These are phyloP conservation scores for Suillus paluster DNA, from an alignment of 768 basidiomycete genomes.

Conservation along the genomic window DNA sequence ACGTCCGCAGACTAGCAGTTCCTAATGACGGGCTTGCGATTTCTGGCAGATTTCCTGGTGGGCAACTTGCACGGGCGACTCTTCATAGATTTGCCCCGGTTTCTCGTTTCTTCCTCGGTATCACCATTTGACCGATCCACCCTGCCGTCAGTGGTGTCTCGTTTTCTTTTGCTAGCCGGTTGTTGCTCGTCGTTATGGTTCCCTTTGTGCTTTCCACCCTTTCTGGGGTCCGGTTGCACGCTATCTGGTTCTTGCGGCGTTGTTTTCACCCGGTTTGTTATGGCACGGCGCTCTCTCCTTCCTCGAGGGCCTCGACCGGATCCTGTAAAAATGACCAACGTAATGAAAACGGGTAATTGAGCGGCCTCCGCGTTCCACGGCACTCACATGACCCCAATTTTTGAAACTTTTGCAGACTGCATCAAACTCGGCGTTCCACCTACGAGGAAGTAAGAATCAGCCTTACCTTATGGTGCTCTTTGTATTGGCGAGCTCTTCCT, in stretches of 20 bases:
- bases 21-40: not conserved
- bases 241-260: constrained; percentile 1
- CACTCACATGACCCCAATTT: constrained; percentile 40
- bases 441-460: not conserved
- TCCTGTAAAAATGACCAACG: constrained; percentile 22
- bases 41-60: constrained; percentile 2
- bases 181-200: constrained; percentile 5
- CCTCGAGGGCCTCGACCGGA: constrained; percentile 30
- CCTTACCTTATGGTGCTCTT: constrained; percentile 39
- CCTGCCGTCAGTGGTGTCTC: not conserved
- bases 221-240: not conserved
- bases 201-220: constrained; percentile 19
- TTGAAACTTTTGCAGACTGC: constrained; percentile 26
- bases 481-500: constrained; percentile 31
- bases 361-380: not conserved
- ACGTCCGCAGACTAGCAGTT: not conserved
- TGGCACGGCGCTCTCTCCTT: constrained; percentile 6
- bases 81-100: not conserved
- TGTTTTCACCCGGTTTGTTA: constrained; percentile 9
- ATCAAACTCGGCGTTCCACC: not conserved
- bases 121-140: not conserved
- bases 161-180: not conserved
- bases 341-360: not conserved
- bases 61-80: not conserved
- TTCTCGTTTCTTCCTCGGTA: not conserved